Evolutionary conservation across 1,284 basidiomycete species (phyloP), one percentile per base, ranked within the genome.

Genomic region (Apiotrichum veenhuisii): DNA sequence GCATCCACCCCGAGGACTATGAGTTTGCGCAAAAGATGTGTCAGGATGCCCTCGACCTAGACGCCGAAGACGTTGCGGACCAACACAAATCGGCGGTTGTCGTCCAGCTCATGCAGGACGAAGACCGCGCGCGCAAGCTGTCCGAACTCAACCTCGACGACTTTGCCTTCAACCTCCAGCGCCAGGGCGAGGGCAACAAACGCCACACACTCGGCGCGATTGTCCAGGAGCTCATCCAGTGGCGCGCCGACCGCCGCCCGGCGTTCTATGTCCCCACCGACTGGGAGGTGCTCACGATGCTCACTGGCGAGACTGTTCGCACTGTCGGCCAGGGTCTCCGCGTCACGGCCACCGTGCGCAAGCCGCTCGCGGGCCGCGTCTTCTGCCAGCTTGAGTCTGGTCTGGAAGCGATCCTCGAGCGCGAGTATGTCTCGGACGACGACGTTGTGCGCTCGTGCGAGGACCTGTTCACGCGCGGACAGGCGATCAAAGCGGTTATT

Each of bases 1-100:
- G 96, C 17, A 92, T 99, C 61, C 96, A 99, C 74, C 92, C 92
- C 1, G 93, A 97, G 75, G 95, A 98, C 77, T 99, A 98, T 74
- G 92, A 97, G 68, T 83, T 98, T 54, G 95, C 96, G 1, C 87
- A 92, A 45, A 98, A 98, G 80, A 98, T 99, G 92, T 95, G 96
- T 36, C 91, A 91, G 14, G 95, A 98, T 75, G 92, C 95, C 9
- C 83, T 98, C 25, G 95, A 97, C 69, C 83, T 92, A 34, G 94
- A 97, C 67, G 91, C 94, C 69, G 94, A 97, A 72, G 94, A 98
- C 75, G 82, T 91, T 30, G 88, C 89, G 59, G 90, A 90, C 65
- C 86, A 91, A 65, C 89, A 93, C 71, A 88, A 91, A 37, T 96
- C 93, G 4, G 72, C 72, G 8, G 85, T 88, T 52, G 90, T 94